These are phyloP conservation scores for Colletotrichum limetticola DNA, from an alignment of 2,329 filamentous ascomycete species.

Conservation along the genomic window DNA sequence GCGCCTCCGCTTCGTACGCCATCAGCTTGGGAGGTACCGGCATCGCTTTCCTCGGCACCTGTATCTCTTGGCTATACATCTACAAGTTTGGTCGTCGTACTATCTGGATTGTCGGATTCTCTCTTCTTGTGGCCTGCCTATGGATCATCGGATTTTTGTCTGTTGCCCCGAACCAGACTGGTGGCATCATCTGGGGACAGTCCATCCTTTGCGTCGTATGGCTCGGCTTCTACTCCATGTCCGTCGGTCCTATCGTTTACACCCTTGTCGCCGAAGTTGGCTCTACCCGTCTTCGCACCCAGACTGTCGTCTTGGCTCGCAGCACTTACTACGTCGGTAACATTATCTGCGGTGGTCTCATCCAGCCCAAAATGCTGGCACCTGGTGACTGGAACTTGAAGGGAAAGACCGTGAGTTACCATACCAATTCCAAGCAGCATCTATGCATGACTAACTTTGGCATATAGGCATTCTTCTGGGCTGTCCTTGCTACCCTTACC, in stretches of 20 bases:
- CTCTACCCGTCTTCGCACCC: constrained; percentile 57
- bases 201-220: constrained; percentile 55
- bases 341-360: constrained; percentile 51
- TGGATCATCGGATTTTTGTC: constrained; percentile 55
- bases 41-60: constrained; percentile 54
- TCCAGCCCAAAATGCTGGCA: constrained; percentile 51
- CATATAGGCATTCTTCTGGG: constrained; percentile 55
- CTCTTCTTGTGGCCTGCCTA: constrained; percentile 50
- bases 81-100: constrained; percentile 53
- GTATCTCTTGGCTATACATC: constrained; percentile 57
- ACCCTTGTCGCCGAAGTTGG: constrained; percentile 56
- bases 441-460: constrained; percentile 17
- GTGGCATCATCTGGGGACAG: constrained; percentile 51
- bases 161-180: constrained; percentile 46
- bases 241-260: constrained; percentile 57
- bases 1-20: constrained; percentile 48
- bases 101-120: constrained; percentile 54
- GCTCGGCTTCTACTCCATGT: constrained; percentile 55
- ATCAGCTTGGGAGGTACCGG: constrained; percentile 55
- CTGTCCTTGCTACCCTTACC: constrained; percentile 47
- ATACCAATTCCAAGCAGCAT: constrained; percentile 9
- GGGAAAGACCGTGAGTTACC: constrained; percentile 47
- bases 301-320: constrained; percentile 57
- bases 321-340: constrained; percentile 54
- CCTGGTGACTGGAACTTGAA: constrained; percentile 52